Conservation (phyloP, 192 early-diverging fungal genomes). For the Fimicolochytrium jonesii region DNA sequence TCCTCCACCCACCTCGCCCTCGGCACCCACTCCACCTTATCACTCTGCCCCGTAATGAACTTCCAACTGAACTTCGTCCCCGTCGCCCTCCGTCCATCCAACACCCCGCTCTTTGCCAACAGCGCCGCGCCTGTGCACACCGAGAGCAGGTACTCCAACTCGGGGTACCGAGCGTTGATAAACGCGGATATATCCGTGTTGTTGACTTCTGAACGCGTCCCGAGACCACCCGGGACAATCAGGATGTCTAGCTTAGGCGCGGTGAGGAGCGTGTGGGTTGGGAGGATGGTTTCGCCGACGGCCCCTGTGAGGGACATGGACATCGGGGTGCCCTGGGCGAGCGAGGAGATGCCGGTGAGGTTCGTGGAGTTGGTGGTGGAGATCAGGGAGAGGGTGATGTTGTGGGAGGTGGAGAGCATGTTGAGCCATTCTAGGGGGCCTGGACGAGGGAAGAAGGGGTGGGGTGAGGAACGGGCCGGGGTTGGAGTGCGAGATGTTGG, state of each 20-base stretch:
- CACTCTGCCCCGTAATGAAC: slow-evolving; percentile 15
- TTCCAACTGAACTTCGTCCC: slow-evolving; percentile 25
- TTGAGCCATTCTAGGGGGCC: no score
- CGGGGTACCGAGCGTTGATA: neutral
- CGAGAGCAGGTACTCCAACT: slow-evolving; percentile 23
- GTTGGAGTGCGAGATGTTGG: no score
- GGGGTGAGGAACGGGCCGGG: no score
- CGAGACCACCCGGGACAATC: slow-evolving; percentile 18
- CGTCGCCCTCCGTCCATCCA: slow-evolving; percentile 44
- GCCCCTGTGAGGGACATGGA: neutral
- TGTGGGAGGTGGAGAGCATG: no score
- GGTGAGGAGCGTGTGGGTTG: neutral
- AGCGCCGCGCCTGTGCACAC: slow-evolving; percentile 47
- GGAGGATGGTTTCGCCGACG: neutral
- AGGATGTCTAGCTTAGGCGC: slow-evolving; percentile 14
- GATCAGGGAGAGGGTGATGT: no score
- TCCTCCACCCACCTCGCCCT: slow-evolving; percentile 51
- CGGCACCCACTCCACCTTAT: slow-evolving; percentile 46
- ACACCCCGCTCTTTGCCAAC: slow-evolving; percentile 40
- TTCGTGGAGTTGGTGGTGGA: no score
- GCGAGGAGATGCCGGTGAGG: neutral
- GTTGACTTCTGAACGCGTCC: neutral
- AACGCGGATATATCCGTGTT: slow-evolving; percentile 1
- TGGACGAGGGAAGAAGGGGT: no score
- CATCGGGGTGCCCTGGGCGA: neutral